These are phyloP conservation scores for Xerocomus nothofagi DNA, from an alignment of 1,284 basidiomycete genomes.

Conservation along the genomic window DNA sequence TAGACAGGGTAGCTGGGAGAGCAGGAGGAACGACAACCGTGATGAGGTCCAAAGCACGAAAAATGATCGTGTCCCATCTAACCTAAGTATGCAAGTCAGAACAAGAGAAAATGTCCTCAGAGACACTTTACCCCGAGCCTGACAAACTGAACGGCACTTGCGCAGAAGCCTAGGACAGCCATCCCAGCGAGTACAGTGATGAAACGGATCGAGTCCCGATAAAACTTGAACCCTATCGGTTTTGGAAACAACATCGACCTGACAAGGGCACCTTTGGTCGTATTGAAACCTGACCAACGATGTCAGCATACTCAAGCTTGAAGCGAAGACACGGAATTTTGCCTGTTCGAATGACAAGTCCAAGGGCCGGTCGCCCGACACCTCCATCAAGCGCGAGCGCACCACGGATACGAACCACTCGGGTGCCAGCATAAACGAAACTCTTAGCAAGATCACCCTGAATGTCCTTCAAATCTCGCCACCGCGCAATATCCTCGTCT, in stretches of 20 bases:
- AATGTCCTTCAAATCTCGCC: constrained; percentile 69
- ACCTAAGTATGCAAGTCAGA: constrained; percentile 48
- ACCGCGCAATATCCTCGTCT: constrained; percentile 69
- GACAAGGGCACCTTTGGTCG: constrained; percentile 95
- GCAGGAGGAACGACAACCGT: constrained; percentile 98
- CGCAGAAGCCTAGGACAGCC: constrained; percentile 85
- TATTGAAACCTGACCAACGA: constrained; percentile 77
- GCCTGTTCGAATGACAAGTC: constrained; percentile 91
- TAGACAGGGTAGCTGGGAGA: constrained; percentile 94
- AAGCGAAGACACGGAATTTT: constrained; percentile 14
- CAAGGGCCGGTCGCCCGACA: constrained; percentile 70
- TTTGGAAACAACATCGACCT: constrained; percentile 99
- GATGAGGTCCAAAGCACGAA: constrained; percentile 95
- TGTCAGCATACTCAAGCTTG: constrained; percentile 1
- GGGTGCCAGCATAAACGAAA: constrained; percentile 92
- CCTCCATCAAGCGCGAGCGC: constrained; percentile 54
- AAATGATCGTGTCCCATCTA: constrained; percentile 85
- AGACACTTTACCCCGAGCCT: constrained; percentile 72
- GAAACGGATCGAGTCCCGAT: constrained; percentile 96
- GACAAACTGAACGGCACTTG: constrained; percentile 90
- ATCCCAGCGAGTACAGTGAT: constrained; percentile 90
- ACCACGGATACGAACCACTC: constrained; percentile 88
- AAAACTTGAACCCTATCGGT: constrained; percentile 97
- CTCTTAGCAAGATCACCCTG: constrained; percentile 76
- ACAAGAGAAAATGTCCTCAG: not conserved